These are phyloP conservation scores for Mycena venus DNA, from an alignment of 768 basidiomycete genomes.

Conservation along the genomic window DNA sequence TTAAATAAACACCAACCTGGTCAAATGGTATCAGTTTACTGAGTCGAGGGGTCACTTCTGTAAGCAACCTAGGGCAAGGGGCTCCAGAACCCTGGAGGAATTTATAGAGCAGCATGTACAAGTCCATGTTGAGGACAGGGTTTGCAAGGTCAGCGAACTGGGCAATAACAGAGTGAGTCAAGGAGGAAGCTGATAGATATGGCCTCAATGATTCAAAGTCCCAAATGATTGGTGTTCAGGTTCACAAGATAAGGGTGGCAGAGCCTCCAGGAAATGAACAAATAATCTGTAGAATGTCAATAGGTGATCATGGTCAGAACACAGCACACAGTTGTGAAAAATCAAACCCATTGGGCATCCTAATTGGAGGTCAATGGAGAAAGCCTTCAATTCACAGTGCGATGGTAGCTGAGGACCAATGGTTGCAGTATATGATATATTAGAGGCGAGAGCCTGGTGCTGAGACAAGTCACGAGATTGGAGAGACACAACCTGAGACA, in stretches of 20 bases:
- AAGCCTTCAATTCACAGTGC: too few species aligned
- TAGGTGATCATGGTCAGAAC: not conserved
- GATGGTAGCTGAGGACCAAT: too few species aligned
- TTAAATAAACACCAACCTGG: too few species aligned
- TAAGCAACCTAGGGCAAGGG: too few species aligned
- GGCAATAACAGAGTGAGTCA: not conserved
- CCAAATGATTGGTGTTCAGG: not conserved
- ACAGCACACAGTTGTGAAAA: too few species aligned
- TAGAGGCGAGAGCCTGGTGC: too few species aligned
- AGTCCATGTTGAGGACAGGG: not conserved
- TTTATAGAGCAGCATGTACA: not conserved
- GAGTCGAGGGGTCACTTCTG: not conserved
- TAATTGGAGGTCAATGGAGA: too few species aligned
- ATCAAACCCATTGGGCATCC: too few species aligned
- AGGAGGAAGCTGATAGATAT: not conserved
- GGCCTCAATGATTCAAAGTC: not conserved
- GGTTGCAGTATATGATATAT: too few species aligned
- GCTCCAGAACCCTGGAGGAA: not conserved
- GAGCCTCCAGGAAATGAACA: slow-evolving; percentile 1
- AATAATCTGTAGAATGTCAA: not conserved
- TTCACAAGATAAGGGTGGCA: not conserved
- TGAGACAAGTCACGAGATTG: too few species aligned
- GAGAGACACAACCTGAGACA: not conserved
- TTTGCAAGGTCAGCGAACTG: not conserved
- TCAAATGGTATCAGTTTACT: not conserved